Evolutionary conservation across 1,139 yeast species (phyloP), one percentile per base, ranked within the genome.

Genomic region (Yamadazyma dushanensis): DNA sequence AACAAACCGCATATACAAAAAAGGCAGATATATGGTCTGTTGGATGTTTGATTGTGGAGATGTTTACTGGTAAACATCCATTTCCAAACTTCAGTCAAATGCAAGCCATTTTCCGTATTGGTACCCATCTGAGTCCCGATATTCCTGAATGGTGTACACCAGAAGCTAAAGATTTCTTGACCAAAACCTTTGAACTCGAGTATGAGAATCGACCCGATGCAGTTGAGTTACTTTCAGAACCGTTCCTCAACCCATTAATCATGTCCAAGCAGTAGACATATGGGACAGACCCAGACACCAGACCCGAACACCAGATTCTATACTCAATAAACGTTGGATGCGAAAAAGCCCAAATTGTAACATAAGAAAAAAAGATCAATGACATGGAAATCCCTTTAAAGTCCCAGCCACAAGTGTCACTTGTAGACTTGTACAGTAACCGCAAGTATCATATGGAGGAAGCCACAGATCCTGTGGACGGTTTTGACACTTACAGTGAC

Each of bases 1-100:
- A 87, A 52, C 96, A 89, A 54, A 82, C 88, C 1, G 86, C 92
- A 0, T 86, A 88, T 40, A 89, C 96, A 4, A 79, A 84, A 34
- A 87, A 86, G 55, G 95, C 95, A 0, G 97, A 90, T 57, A 88
- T 90, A 20, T 90, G 97, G 97, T 86, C 96, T 0, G 85, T 90
- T 4, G 97, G 96, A 0, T 88, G 97, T 57, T 72, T 90, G 21
- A 77, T 89, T 14, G 82, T 90, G 20, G 97, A 90, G 58, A 90
- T 90, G 97, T 85, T 85, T 54, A 87, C 97, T 0, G 97, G 96
- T 3, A 80, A 81, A 42, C 97, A 90, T 58, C 97, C 97, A 21
- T 90, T 84, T 63, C 97, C 97, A 1, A 87, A 86, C 44, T 86
- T 87, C 51, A 83, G 90, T 39, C 97, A 89, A 58, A 88, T 89